Evolutionary conservation across 805 yeast species (phyloP), one percentile per base, ranked within the genome.

Genomic region (Candida fluviatilis): DNA sequence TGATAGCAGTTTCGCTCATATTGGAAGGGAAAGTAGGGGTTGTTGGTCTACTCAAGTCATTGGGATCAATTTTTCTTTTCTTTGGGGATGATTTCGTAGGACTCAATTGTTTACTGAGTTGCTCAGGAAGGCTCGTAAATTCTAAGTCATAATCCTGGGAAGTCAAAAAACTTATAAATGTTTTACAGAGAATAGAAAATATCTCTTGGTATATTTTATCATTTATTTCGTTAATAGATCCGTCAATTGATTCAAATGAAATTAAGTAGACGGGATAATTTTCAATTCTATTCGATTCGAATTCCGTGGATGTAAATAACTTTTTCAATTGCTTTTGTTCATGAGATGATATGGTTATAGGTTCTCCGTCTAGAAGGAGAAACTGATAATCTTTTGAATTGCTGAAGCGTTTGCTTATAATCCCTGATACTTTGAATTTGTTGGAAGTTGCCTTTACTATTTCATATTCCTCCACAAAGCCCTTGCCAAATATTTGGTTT

Each of bases 331-430:
- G 2, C 39, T 37, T 18, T 30, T 35, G 11, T 47, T 39, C 49
- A n/a, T 41, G 39, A 2, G 32, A 28, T 13, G 46, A 17, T 32
- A 38, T 31, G 5, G 17, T 7, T 13, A 66, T 48, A 8, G 48
- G 55, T 17, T 72, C 56, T 2, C 64, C 64, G 50, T 80, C 76
- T 16, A 75, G 45, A 37, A 63, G 72, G 1, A 77, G 46, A 36
- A 62, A 69, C 46, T 78, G 84, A 39, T 64, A 60, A 1, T 48
- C 42, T 31, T 57, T 66, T 0, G 69, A 50, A 38, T 61, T 62
- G 1, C 56, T 42, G 1, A 74, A 62, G 0, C 38, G 26, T 3
- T 47, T 50, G 0, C 77, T 73, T 8, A 79, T 55, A 0, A 70
- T 43, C 2, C 76, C 75, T 0, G 50, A 44, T n/a, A 63, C 49